A percentile compares a stretch with the other conserved stretches of the same genome.
These are phyloP conservation scores for Tolypocladium inflatum DNA, from an alignment of 2,329 filamentous ascomycete genomes.

Conservation along the genomic window DNA sequence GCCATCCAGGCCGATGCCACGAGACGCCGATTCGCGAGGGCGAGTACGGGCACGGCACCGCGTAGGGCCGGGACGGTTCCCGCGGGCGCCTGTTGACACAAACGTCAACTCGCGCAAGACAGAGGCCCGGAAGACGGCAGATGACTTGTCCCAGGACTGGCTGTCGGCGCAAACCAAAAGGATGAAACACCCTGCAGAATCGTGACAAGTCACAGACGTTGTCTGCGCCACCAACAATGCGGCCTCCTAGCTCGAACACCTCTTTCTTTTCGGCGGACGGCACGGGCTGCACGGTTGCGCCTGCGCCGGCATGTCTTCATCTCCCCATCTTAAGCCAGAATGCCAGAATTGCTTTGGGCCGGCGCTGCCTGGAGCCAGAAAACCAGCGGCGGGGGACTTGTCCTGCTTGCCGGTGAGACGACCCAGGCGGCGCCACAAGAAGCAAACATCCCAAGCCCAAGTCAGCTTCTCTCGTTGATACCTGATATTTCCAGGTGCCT, in stretches of 20 bases:
- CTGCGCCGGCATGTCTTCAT: background rate
- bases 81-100: background rate
- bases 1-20: background rate
- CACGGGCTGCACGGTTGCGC: background rate
- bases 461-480: background rate
- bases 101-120: background rate
- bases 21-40: background rate
- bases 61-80: background rate
- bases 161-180: conserved; percentile 3
- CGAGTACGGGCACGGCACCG: background rate
- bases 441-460: background rate
- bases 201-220: conserved; percentile 18
- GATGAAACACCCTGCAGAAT: conserved; percentile 15
- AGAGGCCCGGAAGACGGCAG: background rate
- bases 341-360: background rate
- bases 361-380: background rate
- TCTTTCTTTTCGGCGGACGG: background rate
- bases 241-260: background rate
- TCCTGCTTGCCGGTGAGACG: background rate
- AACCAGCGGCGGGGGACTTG: background rate
- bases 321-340: background rate
- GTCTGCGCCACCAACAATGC: conserved; percentile 10
- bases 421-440: background rate
- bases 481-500: background rate
- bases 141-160: background rate